Conservation (phyloP, 129 eudicot species). For the Oenanthe sinensis region DNA sequence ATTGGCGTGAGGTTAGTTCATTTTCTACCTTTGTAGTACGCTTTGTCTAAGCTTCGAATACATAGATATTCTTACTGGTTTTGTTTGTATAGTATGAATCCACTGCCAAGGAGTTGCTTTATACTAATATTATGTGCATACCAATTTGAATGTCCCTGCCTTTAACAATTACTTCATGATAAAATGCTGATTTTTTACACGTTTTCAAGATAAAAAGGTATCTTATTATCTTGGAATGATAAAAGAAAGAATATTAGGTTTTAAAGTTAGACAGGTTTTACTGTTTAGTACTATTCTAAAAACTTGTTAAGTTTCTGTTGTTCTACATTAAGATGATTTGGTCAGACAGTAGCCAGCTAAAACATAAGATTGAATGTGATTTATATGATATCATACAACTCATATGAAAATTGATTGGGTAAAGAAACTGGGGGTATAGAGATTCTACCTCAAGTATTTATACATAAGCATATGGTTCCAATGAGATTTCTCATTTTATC, state of each 20-base stretch:
- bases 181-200: no score
- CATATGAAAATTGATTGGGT: not conserved
- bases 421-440: not conserved
- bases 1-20: conserved; percentile 2
- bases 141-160: not conserved
- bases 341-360: no score
- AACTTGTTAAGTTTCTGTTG: no score
- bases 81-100: not conserved
- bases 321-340: no score
- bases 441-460: not conserved
- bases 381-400: not conserved
- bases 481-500: not conserved
- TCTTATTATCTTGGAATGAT: no score
- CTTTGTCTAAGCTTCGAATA: not conserved
- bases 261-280: not conserved
- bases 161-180: not conserved
- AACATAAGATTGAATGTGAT: not conserved
- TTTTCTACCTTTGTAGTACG: not conserved
- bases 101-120: not conserved
- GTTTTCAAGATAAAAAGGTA: no score
- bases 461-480: not conserved
- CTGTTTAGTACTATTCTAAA: not conserved
- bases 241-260: not conserved
- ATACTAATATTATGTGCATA: not conserved
- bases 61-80: not conserved